Base-by-base conservation (phyloP, 768 basidiomycete species). In the Cubamyces lactineus region DNA sequence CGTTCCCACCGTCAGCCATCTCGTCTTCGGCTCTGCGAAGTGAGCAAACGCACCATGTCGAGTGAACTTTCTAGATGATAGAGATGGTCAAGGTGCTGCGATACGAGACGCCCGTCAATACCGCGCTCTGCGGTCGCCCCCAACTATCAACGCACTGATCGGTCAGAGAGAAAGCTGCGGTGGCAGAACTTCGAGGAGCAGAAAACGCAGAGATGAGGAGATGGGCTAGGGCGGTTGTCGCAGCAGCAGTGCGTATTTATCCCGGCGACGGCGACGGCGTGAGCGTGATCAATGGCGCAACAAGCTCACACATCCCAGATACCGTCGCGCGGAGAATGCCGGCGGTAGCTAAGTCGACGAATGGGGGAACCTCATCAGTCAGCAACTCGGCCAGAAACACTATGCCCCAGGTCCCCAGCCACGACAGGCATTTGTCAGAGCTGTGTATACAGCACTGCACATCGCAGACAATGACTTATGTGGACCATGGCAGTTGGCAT, bases 211-310 rank as follows among this genome's bases (percentile, higher is more conserved):
- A 34, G 47, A 39, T 43, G 21, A 23, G 26, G 47, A 45, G 26
- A 45, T 40, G 54, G 28, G 34, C 23, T 41, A 21, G 23, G 24
- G 53, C 23, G 49, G 13, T 17, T n/a, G 55, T 40, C 23, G 45
- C 34, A 30, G 48, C n/a, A 42, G 39, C 39, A 13, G 5, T 24
- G 41, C 42, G 54, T 62, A 57, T 62, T 52, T 62, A 57, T 62
- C 49, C 49, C 54, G 41, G 9, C 21, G 54, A 23, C 59, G 53
- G 45, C 60, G 34, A 34, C 34, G 39, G 49, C 42, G 49, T 55
- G 30, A 62, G 56, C 61, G 55, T 52, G 61, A 62, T 62, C 54
- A 61, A 62, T 62, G 42, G 61, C 61, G 61, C 61, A 52, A 59
- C 57, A 42, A 52, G 49, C 54, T 56, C 54, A 62, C 61, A 62